Conservation (phyloP, 169 alveolate species). For the Eimeria mitis region DNA sequence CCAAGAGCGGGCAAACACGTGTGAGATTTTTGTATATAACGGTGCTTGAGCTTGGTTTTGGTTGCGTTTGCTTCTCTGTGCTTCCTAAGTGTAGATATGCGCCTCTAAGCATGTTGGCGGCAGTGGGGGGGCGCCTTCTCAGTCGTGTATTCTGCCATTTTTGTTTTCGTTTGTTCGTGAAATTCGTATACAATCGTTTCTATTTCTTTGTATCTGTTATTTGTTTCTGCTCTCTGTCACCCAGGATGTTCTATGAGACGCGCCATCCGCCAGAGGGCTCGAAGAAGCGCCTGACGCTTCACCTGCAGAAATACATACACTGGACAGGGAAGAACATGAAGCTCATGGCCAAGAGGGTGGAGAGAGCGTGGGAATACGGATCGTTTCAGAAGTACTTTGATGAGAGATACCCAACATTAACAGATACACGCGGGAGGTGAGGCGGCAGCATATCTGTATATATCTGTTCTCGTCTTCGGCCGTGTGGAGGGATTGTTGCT, state of each 20-base stretch:
- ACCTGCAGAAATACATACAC: conserved; percentile 79
- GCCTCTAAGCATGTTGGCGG: not conserved
- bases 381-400: conserved; percentile 86
- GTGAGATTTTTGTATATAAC: conserved; percentile 81
- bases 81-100: not conserved
- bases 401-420: conserved; percentile 68
- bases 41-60: not conserved
- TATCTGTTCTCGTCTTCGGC: not conserved
- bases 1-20: conserved; percentile 91
- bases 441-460: not conserved
- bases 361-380: conserved; percentile 92
- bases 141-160: not conserved
- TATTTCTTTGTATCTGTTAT: not conserved
- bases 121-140: not conserved
- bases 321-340: conserved; percentile 87
- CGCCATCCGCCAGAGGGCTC: conserved; percentile 71
- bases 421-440: conserved; percentile 78
- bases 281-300: conserved; percentile 70
- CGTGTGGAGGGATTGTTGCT: not conserved
- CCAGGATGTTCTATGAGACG: conserved; percentile 83
- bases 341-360: conserved; percentile 88
- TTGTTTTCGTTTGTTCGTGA: not conserved
- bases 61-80: not conserved
- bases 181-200: no score
- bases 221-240: not conserved